Conservation (phyloP, 23 red algal genomes). For the Gracilaria domingensis region DNA sequence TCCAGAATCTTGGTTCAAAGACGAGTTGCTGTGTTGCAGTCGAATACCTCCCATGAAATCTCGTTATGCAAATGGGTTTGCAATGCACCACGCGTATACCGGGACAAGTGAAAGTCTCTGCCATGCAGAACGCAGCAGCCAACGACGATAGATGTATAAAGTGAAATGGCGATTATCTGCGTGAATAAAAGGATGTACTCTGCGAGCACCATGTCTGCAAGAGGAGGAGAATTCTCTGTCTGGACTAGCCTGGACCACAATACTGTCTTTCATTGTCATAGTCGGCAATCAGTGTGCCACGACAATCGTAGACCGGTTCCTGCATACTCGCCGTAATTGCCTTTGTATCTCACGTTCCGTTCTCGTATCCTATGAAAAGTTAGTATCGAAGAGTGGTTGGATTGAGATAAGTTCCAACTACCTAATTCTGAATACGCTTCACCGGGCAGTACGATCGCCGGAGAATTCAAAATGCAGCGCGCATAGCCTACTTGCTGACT, state of each 20-base stretch:
- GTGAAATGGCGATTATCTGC: conserved; percentile 96
- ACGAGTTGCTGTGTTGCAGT: background rate
- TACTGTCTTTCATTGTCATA: conserved; percentile 48
- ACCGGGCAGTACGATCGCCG: conserved; percentile 65
- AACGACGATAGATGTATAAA: conserved; percentile 82
- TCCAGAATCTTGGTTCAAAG: background rate
- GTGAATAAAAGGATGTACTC: conserved; percentile 88
- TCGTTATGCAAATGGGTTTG: background rate
- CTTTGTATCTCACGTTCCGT: conserved; percentile 75
- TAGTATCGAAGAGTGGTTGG: background rate
- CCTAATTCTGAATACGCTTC: conserved; percentile 84
- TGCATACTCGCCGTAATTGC: conserved; percentile 27
- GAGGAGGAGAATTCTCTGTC: too few relatives aligned
- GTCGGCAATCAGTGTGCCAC: conserved; percentile 79
- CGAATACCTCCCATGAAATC: background rate
- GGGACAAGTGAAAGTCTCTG: conserved; percentile 57
- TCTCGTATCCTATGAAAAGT: conserved; percentile 13
- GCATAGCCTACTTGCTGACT: too few relatives aligned
- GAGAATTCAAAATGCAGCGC: too few relatives aligned
- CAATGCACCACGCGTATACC: conserved; percentile 57
- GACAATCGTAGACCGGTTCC: conserved; percentile 53
- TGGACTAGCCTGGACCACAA: conserved; percentile 77
- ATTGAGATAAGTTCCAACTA: background rate
- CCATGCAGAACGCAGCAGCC: conserved; percentile 31
- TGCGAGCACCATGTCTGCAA: conserved; percentile 21